phyloP scores from a whole-genome alignment of 2,329 filamentous ascomycete genomes.

The Fusarium multiceps region DNA sequence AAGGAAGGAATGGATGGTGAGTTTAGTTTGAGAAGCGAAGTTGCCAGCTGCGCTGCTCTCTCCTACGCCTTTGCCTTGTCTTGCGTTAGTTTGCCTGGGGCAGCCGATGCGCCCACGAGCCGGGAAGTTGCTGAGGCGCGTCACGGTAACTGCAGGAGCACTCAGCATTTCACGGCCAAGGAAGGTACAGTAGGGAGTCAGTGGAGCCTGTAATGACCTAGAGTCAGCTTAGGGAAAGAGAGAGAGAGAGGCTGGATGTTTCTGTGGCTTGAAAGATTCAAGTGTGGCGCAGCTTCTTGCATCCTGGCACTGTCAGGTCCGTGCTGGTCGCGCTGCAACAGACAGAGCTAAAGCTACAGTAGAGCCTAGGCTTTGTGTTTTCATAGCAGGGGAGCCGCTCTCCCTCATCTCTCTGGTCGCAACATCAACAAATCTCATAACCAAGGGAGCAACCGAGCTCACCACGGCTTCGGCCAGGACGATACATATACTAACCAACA shows the following conservation, averaged over 20 bases:
- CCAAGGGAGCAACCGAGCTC: constrained; percentile 47
- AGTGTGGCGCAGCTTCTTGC: constrained; percentile 21
- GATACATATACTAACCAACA: constrained; percentile 49
- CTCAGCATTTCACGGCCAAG: constrained; percentile 25
- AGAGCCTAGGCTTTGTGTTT: constrained; percentile 31
- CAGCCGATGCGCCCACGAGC: constrained; percentile 40
- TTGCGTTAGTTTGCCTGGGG: constrained; percentile 36
- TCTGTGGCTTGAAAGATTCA: constrained; percentile 26
- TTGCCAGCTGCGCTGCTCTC: constrained; percentile 34
- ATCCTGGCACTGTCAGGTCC: constrained; percentile 8
- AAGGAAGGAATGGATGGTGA: constrained; percentile 29
- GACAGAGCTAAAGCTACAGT: constrained; percentile 31
- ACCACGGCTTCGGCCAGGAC: constrained; percentile 49
- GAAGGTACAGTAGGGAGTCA: constrained; percentile 3
- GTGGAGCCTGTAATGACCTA: constrained; percentile 8
- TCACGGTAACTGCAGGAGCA: constrained; percentile 39
- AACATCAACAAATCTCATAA: constrained; percentile 50
- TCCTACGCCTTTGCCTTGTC: constrained; percentile 31
- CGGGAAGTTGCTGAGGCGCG: constrained; percentile 42
- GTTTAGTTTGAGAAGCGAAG: constrained; percentile 36
- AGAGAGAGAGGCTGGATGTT: background rate
- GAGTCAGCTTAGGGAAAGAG: background rate
- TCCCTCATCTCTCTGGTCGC: constrained; percentile 30
- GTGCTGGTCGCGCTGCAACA: constrained; percentile 42
- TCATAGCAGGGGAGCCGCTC: constrained; percentile 33